Percentiles rank a stretch among this genome's conserved stretches.
phyloP scores from a whole-genome alignment of 129 eudicot genomes.

The carrot (Daucus carota) region DH1_v3.0 NC_030383.2:8142001-8142500 shows the following conservation, averaged over 20 bases:
- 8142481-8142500: conserved; percentile 94
- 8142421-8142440: conserved; percentile 89
- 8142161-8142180: conserved; percentile 77
- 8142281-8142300: conserved; percentile 97
- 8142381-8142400: conserved; percentile 81
- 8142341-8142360: conserved; percentile 97
- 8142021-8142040: conserved; percentile 47
- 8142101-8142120: conserved; percentile 94
- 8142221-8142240: conserved; percentile 47
- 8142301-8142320: conserved; percentile 64
- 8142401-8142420: conserved; percentile 90
- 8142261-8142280: conserved; percentile 96
- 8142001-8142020: conserved; percentile 84
- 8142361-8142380: conserved; percentile 86
- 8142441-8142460: conserved; percentile 89
- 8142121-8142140: conserved; percentile 75
- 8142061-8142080: conserved; percentile 87
- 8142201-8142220: conserved; percentile 55
- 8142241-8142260: conserved; percentile 76
- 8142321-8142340: conserved; percentile 63
- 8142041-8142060: conserved; percentile 47
- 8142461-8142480: conserved; percentile 95
- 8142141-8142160: conserved; percentile 88
- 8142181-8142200: conserved; percentile 68
- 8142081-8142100: conserved; percentile 72